These are phyloP conservation scores for Verticillium klebahnii DNA, from an alignment of 2,329 filamentous ascomycete genomes.

Conservation along the genomic window DNA sequence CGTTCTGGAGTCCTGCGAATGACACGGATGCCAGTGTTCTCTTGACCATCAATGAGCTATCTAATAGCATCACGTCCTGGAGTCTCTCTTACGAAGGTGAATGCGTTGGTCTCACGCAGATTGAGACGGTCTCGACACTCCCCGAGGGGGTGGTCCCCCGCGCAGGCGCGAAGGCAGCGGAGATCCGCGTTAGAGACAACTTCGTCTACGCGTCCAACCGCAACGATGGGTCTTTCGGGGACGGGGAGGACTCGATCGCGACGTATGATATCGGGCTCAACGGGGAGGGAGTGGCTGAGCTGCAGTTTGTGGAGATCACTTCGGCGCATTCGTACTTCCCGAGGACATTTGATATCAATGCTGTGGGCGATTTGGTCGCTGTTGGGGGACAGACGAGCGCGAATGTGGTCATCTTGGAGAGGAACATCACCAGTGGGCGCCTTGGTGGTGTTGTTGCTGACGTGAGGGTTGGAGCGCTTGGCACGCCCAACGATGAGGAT, in stretches of 20 bases:
- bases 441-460: conserved; percentile 43
- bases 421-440: conserved; percentile 50
- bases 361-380: conserved; percentile 53
- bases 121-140: conserved; percentile 42
- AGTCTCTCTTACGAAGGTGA: conserved; percentile 37
- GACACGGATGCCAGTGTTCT: conserved; percentile 24
- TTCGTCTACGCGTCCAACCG: conserved; percentile 60
- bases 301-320: conserved; percentile 48
- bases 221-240: conserved; percentile 52
- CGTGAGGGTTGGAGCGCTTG: conserved; percentile 33
- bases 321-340: conserved; percentile 57
- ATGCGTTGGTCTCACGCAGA: conserved; percentile 41
- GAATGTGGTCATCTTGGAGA: conserved; percentile 51
- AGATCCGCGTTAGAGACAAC: conserved; percentile 47
- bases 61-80: conserved; percentile 46
- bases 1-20: conserved; percentile 38
- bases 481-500: conserved; percentile 37
- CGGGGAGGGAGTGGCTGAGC: conserved; percentile 19
- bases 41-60: conserved; percentile 39
- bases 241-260: conserved; percentile 49
- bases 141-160: conserved; percentile 35
- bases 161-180: conserved; percentile 45
- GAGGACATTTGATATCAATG: conserved; percentile 58
- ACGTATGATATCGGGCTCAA: conserved; percentile 37
- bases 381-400: conserved; percentile 58